phyloP scores from a whole-genome alignment of 805 yeast species.

The Ogataea polymorpha region DNA sequence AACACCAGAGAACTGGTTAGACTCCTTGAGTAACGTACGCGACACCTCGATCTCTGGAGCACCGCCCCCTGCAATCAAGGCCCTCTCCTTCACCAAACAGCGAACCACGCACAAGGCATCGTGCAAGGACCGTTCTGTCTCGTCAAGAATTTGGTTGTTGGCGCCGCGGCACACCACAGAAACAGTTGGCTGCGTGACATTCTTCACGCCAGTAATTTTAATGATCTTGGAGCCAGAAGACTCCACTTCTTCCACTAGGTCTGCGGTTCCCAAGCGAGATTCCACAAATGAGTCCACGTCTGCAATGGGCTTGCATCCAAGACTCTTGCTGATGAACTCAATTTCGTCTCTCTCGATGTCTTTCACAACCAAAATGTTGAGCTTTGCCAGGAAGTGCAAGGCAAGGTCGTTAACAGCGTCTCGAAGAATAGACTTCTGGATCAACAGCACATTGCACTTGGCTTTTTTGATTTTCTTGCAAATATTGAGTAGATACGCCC shows the following conservation, averaged over 20 bases:
- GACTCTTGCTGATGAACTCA: slow-evolving; percentile 79
- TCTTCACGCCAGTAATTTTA: slow-evolving; percentile 77
- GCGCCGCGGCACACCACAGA: slow-evolving; percentile 96
- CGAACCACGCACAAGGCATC: slow-evolving; percentile 94
- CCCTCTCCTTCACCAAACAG: slow-evolving; percentile 83
- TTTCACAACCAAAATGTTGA: slow-evolving; percentile 90
- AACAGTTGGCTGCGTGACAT: slow-evolving; percentile 60
- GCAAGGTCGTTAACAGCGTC: slow-evolving; percentile 95
- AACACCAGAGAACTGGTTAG: slow-evolving; percentile 72
- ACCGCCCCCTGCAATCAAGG: slow-evolving; percentile 97
- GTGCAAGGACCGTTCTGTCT: slow-evolving; percentile 94
- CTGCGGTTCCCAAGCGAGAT: slow-evolving; percentile 89
- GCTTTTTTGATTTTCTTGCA: slow-evolving; percentile 96
- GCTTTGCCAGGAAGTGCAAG: slow-evolving; percentile 87
- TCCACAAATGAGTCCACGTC: slow-evolving; percentile 92
- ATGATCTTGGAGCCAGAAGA: slow-evolving; percentile 88
- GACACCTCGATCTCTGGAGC: slow-evolving; percentile 95
- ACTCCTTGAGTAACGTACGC: slow-evolving; percentile 66
- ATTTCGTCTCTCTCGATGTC: slow-evolving; percentile 96
- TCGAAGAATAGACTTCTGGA: slow-evolving; percentile 89
- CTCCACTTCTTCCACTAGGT: slow-evolving; percentile 86
- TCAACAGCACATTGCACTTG: slow-evolving; percentile 87
- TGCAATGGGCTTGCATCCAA: slow-evolving; percentile 95
- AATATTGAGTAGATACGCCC: slow-evolving; percentile 90
- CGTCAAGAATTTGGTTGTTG: slow-evolving; percentile 84